phyloP scores from a whole-genome alignment of 768 basidiomycete species.

The Megacollybia marginata region DNA sequence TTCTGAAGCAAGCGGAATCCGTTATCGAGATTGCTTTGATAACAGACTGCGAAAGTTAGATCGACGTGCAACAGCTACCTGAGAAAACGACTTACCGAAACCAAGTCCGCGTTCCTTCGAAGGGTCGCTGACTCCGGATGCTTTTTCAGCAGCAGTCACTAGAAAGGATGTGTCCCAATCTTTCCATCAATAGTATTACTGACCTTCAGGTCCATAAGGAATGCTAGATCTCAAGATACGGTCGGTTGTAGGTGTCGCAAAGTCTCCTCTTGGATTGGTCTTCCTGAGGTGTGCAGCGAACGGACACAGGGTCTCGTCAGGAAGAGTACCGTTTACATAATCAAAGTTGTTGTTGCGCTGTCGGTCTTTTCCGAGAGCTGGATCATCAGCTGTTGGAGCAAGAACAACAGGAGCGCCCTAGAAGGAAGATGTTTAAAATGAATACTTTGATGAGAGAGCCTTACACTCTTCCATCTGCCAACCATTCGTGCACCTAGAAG shows the following conservation, averaged over 20 bases:
- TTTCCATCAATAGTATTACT: not conserved
- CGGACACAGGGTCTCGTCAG: slow-evolving; percentile 20
- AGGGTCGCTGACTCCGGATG: not conserved
- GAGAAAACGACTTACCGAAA: not conserved
- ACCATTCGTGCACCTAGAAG: slow-evolving; percentile 26
- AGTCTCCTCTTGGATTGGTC: slow-evolving; percentile 35
- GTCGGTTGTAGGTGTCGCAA: slow-evolving; percentile 15
- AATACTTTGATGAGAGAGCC: not conserved
- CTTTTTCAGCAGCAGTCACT: not conserved
- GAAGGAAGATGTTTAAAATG: not conserved
- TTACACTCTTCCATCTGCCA: slow-evolving; percentile 26
- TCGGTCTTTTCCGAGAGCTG: slow-evolving; percentile 11
- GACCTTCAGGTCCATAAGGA: slow-evolving; percentile 22
- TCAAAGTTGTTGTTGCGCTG: slow-evolving; percentile 24
- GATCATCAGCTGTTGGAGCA: slow-evolving; percentile 18
- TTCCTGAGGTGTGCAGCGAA: slow-evolving; percentile 25
- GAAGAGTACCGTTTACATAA: slow-evolving; percentile 12
- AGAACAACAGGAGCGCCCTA: slow-evolving; percentile 26
- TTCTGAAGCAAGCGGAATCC: slow-evolving; percentile 26
- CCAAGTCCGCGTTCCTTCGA: not conserved
- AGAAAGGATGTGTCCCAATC: slow-evolving; percentile 6
- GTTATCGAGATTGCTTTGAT: slow-evolving; percentile 21
- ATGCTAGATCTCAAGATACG: slow-evolving; percentile 21
- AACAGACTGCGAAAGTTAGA: slow-evolving; percentile 10
- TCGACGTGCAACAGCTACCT: not conserved